phyloP scores from a whole-genome alignment of 768 basidiomycete genomes.

The Russula sp. region DNA sequence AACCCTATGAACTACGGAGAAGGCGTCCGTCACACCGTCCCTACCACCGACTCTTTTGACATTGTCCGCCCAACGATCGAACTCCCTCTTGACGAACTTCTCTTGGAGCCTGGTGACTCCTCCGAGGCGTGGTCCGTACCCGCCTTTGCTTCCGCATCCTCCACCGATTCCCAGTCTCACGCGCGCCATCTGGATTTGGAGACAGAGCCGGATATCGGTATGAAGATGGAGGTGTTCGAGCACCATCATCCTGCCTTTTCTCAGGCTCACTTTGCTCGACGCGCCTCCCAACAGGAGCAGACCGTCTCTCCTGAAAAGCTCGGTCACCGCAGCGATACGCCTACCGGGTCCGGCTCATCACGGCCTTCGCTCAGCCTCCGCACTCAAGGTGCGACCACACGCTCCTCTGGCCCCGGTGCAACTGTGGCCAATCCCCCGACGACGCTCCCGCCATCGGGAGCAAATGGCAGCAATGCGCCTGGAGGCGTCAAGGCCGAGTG shows the following conservation, averaged over 20 bases:
- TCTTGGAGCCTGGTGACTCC: conserved; percentile 40
- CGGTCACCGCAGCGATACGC: conserved; percentile 32
- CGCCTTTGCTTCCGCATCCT: conserved; percentile 15
- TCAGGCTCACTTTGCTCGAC: conserved; percentile 37
- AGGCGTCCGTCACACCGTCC: conserved; percentile 45
- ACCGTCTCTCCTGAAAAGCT: conserved; percentile 56
- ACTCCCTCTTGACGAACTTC: conserved; percentile 75
- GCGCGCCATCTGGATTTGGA: conserved; percentile 23
- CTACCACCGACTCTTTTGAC: conserved; percentile 47
- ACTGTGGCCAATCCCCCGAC: conserved; percentile 32
- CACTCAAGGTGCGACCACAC: conserved; percentile 27
- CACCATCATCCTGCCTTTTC: conserved; percentile 29
- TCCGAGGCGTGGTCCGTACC: conserved; percentile 30
- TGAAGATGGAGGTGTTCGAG: conserved; percentile 24
- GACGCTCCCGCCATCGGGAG: conserved; percentile 21
- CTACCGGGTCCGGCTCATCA: background rate
- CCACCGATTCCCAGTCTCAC: conserved; percentile 14
- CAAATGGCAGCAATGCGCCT: conserved; percentile 39
- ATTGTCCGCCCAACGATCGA: conserved; percentile 78
- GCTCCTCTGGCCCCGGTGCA: conserved; percentile 61
- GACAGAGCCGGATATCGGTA: conserved; percentile 31
- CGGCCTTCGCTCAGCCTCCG: conserved; percentile 21
- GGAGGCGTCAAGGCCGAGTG: conserved; percentile 75
- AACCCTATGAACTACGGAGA: conserved; percentile 74
- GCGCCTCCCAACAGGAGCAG: conserved; percentile 38